Evolutionary conservation across 2,329 filamentous ascomycete species (phyloP), one percentile per base, ranked within the genome.

Genomic region (Pseudogymnoascus verrucosus): DNA sequence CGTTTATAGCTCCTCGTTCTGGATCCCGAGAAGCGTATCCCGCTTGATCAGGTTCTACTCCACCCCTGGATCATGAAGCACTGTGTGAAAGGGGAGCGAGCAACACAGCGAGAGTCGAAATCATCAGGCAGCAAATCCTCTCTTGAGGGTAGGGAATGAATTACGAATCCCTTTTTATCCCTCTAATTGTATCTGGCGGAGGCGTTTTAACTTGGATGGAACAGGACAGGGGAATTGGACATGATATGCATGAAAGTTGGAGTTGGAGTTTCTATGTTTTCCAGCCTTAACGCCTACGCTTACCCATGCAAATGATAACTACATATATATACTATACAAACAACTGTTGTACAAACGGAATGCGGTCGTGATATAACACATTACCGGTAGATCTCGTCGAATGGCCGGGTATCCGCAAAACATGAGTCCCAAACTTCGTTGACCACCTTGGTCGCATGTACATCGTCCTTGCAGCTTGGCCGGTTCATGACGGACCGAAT

Each of bases 391-490:
- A 99, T 92, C 75, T 98, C 93, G 75, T 98, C 92, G 76, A 99
- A 99, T 1, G 95, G 95, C 72, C 95, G 82, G 3, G 93, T 98
- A 76, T 99, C 95, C 61, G 85, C 80, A 75, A 96, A 99, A 76
- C 95, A 99, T 71, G 92, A 97, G 69, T 96, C 93, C 91, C 93
- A 99, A n/a, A 99, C 95, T 76, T 96, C 89, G 76, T 98, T 95
- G 64, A 99, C 91, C 26, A 96, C 87, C 77, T 89, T 91, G 61
- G 86, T 84, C 3, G 95, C 95, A 69, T 98, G 90, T 12, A 87
- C 86, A 70, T 96, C 88, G 75, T 96, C 90, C 75, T 90, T 90
- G 73, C 93, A 95, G 57, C 83, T 82, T 14, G 92, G 91, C 66
- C 95, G 82, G 36, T 84, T 87, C 78, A 86, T 84, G 69, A 99